phyloP scores from a whole-genome alignment of 192 early-diverging fungal species.

The Backusella circina region DNA sequence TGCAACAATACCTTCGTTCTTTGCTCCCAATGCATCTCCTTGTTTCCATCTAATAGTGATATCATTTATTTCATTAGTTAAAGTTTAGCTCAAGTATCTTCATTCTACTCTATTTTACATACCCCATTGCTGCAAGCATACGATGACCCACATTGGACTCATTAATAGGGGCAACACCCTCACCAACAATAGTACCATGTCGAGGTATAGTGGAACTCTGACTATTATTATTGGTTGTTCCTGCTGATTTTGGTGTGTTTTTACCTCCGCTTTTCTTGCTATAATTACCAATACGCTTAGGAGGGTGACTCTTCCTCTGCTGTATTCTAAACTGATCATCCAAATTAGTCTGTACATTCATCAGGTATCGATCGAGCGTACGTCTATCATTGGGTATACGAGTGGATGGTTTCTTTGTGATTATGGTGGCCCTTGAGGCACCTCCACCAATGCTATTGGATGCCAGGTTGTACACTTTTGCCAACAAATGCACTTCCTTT shows the following conservation, averaged over 20 bases:
- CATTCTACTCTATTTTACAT: slow-evolving; percentile 6
- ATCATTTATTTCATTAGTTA: too few species aligned
- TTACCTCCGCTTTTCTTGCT: background rate
- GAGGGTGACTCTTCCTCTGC: background rate
- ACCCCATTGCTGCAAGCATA: slow-evolving; percentile 71
- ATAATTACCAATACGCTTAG: background rate
- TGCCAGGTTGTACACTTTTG: slow-evolving; percentile 42
- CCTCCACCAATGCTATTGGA: slow-evolving; percentile 45
- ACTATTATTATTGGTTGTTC: background rate
- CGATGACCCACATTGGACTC: slow-evolving; percentile 61
- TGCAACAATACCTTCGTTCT: slow-evolving; percentile 42
- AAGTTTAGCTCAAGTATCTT: background rate
- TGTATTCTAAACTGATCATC: slow-evolving; percentile 10
- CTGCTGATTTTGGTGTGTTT: background rate
- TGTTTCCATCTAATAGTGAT: slow-evolving; percentile 39
- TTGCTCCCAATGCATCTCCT: slow-evolving; percentile 42
- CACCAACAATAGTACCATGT: slow-evolving; percentile 57
- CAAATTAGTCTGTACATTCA: slow-evolving; percentile 33
- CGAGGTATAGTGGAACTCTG: slow-evolving; percentile 10
- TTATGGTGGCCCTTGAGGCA: slow-evolving; percentile 4
- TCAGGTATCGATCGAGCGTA: slow-evolving; percentile 36
- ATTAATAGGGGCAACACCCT: slow-evolving; percentile 47
- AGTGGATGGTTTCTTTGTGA: slow-evolving; percentile 38
- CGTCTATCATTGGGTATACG: slow-evolving; percentile 39
- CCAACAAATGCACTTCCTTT: slow-evolving; percentile 42